A percentile compares a stretch with the other conserved stretches of the same genome.
Evolutionary conservation across 805 yeast genomes (phyloP).

Genomic region (Isabelozyma gotoi): DNA sequence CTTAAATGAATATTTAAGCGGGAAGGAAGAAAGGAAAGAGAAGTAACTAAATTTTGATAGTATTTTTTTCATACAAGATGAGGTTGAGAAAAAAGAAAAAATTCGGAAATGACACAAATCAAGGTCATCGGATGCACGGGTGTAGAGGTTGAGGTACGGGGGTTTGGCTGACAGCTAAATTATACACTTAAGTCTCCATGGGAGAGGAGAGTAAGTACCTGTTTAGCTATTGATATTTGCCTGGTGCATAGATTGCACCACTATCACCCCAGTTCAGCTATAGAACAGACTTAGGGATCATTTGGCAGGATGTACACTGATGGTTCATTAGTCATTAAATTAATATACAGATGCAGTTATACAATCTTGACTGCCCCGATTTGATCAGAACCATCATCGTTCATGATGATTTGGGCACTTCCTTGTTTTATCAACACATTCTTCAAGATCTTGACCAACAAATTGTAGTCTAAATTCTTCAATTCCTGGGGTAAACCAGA

Average conservation of each 20-base stretch:
- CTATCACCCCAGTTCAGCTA: background rate
- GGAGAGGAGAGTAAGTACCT: background rate
- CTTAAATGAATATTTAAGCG: constrained; percentile 46
- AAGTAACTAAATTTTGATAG: constrained; percentile 5
- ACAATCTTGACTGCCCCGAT: constrained; percentile 79
- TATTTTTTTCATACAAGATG: constrained; percentile 1
- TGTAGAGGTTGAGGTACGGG: constrained; percentile 13
- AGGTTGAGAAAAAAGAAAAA: constrained; percentile 9
- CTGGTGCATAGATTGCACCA: background rate
- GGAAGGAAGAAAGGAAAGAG: constrained; percentile 35
- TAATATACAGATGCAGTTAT: constrained; percentile 26
- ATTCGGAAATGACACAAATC: constrained; percentile 6
- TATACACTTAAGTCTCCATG: background rate
- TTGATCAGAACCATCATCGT: constrained; percentile 51
- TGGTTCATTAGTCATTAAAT: background rate
- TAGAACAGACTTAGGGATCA: background rate
- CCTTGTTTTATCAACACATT: constrained; percentile 62
- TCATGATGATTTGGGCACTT: constrained; percentile 71
- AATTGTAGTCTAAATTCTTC: constrained; percentile 55
- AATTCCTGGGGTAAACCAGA: constrained; percentile 56
- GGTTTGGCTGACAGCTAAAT: background rate
- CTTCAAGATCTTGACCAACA: constrained; percentile 53
- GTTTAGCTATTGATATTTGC: background rate
- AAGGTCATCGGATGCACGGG: constrained; percentile 16
- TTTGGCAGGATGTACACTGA: background rate